Percentiles rank a stretch among this genome's conserved stretches.
Conservation (phyloP, 257 asterid genomes). For the Salvia miltiorrhiza region DNA sequence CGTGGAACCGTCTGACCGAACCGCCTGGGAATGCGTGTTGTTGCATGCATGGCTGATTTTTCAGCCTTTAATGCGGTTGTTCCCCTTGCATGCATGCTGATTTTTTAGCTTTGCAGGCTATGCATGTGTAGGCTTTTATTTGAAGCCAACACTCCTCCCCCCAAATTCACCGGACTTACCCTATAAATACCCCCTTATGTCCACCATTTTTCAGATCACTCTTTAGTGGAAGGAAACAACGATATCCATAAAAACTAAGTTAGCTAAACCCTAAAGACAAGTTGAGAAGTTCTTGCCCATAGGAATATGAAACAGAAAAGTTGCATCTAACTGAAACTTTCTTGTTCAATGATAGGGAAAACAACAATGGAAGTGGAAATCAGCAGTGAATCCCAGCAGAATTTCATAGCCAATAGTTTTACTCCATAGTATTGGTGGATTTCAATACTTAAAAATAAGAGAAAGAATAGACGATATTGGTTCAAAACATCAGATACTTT, state of each 20-base stretch:
- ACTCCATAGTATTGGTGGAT: neutral
- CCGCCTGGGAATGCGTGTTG: too few species aligned
- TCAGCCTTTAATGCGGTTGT: too few species aligned
- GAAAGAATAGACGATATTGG: neutral
- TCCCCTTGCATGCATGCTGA: too few species aligned
- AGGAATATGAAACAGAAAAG: neutral
- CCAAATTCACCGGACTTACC: too few species aligned
- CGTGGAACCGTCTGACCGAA: too few species aligned
- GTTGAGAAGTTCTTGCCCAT: neutral
- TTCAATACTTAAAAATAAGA: neutral
- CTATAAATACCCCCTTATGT: too few species aligned
- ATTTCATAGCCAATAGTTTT: neutral
- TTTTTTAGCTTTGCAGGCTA: too few species aligned
- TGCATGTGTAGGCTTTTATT: too few species aligned
- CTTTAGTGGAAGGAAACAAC: conserved; percentile 5
- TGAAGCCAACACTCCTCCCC: too few species aligned
- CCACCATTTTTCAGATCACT: neutral
- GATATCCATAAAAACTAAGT: neutral
- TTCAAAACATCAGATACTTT: neutral
- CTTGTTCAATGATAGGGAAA: neutral
- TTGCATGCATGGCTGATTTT: too few species aligned
- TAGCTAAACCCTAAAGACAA: neutral
- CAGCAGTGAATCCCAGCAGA: conserved; percentile 2
- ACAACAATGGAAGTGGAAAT: neutral
- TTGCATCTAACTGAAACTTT: neutral